Evolutionary conservation across 1,284 basidiomycete genomes (phyloP), one percentile per base, ranked within the genome.

Genomic region (Trichosporon sp.): DNA sequence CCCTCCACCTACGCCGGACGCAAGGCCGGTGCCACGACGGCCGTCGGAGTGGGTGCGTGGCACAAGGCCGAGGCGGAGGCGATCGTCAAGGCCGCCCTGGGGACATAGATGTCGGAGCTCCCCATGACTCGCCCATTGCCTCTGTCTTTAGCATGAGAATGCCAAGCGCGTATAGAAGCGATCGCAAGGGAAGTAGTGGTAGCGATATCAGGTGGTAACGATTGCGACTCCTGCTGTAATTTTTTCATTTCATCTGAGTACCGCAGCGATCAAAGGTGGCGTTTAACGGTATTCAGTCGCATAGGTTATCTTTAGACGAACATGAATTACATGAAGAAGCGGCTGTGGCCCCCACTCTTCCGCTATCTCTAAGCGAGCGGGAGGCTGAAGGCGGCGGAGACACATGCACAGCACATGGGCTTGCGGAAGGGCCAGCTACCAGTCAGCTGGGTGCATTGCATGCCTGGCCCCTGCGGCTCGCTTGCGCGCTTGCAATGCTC

Each of bases 11-110:
- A 90, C 79, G 82, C 85, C 12, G 92, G 92, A 2, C 84, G 93
- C 75, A 86, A 84, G 74, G 88, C 89, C 79, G 89, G 88, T 76
- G 87, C 90, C 6, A 85, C 93, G 11, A 90, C 91, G 38, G 93
- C 89, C 7, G 89, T 90, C n/a, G 93, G 91, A 0, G 87, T 90
- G 68, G 89, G 89, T 51, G 87, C 85, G 75, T 80, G 90, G 67
- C 92, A 93, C 82, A 85, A 85, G 70, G 82, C 72, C 15, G 90
- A 94, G 79, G 89, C 90, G 81, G 86, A 85, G 73, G 84, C 80
- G 68, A 85, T 93, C 34, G 70, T 91, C 23, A 85, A 86, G 34
- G 83, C 82, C 34, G 87, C 87, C 0, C 78, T 82, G 65, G 75
- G 62, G 23, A n/a, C 18, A 18, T 29, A 23, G 27, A 8, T 29